phyloP scores from a whole-genome alignment of 164 flowering plant species.

The Kalanchoe fedtschenkoi region DNA sequence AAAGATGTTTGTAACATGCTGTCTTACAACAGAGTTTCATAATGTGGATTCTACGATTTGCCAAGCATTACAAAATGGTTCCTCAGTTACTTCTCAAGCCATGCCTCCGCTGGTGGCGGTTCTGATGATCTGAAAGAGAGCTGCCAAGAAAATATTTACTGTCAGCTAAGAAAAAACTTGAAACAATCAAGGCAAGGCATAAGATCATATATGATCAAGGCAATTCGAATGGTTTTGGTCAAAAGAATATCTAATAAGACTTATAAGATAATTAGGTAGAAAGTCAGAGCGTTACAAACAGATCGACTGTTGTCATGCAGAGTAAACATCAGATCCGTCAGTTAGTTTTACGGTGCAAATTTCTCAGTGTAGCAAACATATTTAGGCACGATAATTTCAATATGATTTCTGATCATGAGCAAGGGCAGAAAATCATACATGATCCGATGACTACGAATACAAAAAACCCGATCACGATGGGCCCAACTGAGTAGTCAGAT shows the following conservation, averaged over 20 bases:
- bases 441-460: conserved; percentile 9
- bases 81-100: background rate
- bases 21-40: conserved; percentile 1
- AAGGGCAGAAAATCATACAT: background rate
- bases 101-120: conserved; percentile 7
- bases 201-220: background rate
- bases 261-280: too few species aligned
- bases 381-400: too few species aligned
- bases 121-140: conserved; percentile 9
- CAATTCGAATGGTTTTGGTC: too few species aligned
- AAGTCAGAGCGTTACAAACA: too few species aligned
- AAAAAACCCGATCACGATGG: conserved; percentile 3
- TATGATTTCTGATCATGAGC: too few species aligned
- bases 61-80: background rate
- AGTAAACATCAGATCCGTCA: too few species aligned
- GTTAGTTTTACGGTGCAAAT: too few species aligned
- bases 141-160: too few species aligned
- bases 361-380: too few species aligned
- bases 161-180: too few species aligned
- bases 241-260: too few species aligned
- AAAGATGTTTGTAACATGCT: background rate
- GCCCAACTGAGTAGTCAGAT: conserved; percentile 8
- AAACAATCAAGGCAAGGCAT: background rate
- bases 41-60: background rate
- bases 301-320: too few species aligned